phyloP scores from a whole-genome alignment of 2,329 filamentous ascomycete species.

The Alternaria incomplexa region DNA sequence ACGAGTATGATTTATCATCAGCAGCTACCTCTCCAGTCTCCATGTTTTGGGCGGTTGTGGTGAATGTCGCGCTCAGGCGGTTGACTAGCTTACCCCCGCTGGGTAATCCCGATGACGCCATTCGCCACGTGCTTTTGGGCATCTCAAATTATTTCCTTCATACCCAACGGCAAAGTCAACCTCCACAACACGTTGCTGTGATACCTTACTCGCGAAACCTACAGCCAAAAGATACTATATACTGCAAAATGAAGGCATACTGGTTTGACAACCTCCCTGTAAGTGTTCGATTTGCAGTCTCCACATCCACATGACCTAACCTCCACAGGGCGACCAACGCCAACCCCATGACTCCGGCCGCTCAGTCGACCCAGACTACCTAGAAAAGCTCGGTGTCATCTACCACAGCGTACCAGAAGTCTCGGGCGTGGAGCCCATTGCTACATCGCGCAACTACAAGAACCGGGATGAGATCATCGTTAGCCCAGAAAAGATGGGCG shows the following conservation, averaged over 20 bases:
- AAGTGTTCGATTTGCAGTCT: conserved; percentile 20
- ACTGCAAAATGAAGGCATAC: conserved; percentile 68
- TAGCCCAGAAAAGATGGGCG: conserved; percentile 83
- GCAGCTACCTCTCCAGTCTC: not conserved
- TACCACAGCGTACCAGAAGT: conserved; percentile 74
- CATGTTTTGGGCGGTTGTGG: not conserved
- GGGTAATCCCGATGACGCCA: conserved; percentile 37
- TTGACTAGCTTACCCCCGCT: conserved; percentile 13
- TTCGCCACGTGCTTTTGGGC: conserved; percentile 34
- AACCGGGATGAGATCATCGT: conserved; percentile 95
- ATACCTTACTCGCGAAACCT: not conserved
- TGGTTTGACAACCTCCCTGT: conserved; percentile 72
- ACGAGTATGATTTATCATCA: not conserved
- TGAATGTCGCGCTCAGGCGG: not conserved
- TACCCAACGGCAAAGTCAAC: conserved; percentile 2
- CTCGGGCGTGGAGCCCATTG: conserved; percentile 73
- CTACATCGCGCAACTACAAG: conserved; percentile 79
- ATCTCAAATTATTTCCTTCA: conserved; percentile 10
- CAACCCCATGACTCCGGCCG: conserved; percentile 85
- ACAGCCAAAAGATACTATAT: not conserved
- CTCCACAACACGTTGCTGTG: not conserved
- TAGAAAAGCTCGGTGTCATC: conserved; percentile 77
- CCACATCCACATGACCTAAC: conserved; percentile 22
- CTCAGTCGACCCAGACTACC: conserved; percentile 67
- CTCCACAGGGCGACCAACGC: conserved; percentile 84